Base-by-base conservation (phyloP, 306 rosid species). In the Cicer yamashitae region DNA sequence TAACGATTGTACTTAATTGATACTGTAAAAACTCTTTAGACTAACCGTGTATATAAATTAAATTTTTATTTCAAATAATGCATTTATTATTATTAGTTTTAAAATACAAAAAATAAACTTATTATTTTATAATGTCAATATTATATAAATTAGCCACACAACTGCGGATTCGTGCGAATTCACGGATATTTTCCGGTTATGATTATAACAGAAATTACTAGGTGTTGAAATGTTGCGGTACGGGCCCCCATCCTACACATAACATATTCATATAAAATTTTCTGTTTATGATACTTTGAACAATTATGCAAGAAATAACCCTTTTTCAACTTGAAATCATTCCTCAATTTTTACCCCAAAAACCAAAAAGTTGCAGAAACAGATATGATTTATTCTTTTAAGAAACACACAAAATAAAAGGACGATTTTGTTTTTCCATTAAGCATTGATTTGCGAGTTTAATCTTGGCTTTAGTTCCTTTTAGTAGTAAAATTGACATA, bases 221-320 rank as follows among this genome's bases (percentile, higher is more conserved):
- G 25, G 50, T n/a, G 59, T 67, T 67, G 76, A 79, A 79, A 73
- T 73, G 62, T 20, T 20, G 57, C 52, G 0, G 45, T 34, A 50
- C 18, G 57, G 73, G 50, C 77, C 73, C 18, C 63, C 37, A 51
- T 44, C 22, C 14, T 17, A 81, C 34, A 18, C 13, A 57, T 38
- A 71, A 34, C 11, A 52, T 40, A 59, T 59, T 25, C 14, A 30
- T 37, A 46, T 15, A 76, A 45, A 12, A 25, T 48, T 63, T 67
- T 62, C 66, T 62, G 17, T 65, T 75, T 72, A 65, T 48, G 81
- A 81, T 70, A 51, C 71, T 66, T 38, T 53, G 66, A 67, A 72
- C 75, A 82, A 77, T 65, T 51, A 58, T 71, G 71, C 82, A 76
- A 77, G 71, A 7, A 77, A 82, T 70, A 56, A 56, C 67, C 81